Evolutionary conservation across 1,284 basidiomycete genomes (phyloP), one percentile per base, ranked within the genome.

Genomic region (Apiotrichum veenhuisii): DNA sequence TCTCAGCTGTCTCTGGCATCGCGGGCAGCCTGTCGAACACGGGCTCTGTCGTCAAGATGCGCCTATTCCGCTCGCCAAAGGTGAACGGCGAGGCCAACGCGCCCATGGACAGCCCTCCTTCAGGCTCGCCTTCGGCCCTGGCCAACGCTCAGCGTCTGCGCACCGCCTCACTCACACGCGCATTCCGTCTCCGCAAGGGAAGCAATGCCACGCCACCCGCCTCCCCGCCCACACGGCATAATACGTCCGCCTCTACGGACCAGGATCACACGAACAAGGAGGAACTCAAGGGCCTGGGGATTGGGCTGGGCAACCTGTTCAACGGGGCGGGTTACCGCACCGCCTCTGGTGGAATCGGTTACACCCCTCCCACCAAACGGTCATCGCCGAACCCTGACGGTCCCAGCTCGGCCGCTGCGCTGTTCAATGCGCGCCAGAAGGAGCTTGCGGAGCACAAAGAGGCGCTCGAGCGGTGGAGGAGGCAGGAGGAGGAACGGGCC

Each of bases 381-480:
- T 5, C 30, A 4, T 22, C 37, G n/a, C 22, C 30, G n/a, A 12
- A 20, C 40, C 36, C 23, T 2, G 49, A 64, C 25, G 57, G 57
- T 3, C 57, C 66, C 4, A 64, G 57, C 27, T 57, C 70, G 17
- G 49, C 59, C 44, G 56, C 59, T 23, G 67, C 62, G 12, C 42
- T 73, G 43, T 55, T 43, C 20, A 54, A 57, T n/a, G 67, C 65
- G 14, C 48, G 66, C 10, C 49, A 66, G 44, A 62, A 63, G 46
- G 57, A 60, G 18, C 30, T 70, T 14, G 42, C 54, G 1, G 58
- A 64, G 30, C 69, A 73, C 45, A 61, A 53, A 22, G 65, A 65
- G 42, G 65, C 67, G 8, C 66, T 68, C 27, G 68, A 70, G 45
- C 49, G 60, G 1, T 73, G 67, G 54, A 62, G 71, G 30, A 52